Evolutionary conservation across 176 grass and related monocot genomes (phyloP).

Genomic region (Triticum urartu): DNA sequence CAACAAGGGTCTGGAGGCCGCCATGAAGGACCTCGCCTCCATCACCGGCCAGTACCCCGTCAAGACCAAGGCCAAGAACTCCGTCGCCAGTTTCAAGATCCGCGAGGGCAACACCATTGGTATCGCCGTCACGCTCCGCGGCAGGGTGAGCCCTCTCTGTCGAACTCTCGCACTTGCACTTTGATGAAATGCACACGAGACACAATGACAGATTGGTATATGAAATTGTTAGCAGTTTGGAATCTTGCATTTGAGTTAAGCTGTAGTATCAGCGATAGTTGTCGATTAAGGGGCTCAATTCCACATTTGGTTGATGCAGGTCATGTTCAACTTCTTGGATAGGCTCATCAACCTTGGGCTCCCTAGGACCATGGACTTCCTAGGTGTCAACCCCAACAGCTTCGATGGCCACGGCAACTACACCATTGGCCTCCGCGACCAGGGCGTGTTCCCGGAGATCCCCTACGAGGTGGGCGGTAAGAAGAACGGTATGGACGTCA

Average conservation of each 20-base stretch:
- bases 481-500: slow-evolving; percentile 91
- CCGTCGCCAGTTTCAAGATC: slow-evolving; percentile 92
- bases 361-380: slow-evolving; percentile 83
- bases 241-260: background rate
- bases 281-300: background rate
- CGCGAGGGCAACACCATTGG: slow-evolving; percentile 75
- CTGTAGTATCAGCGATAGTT: background rate
- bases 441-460: slow-evolving; percentile 87
- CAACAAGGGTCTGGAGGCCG: slow-evolving; percentile 72
- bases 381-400: slow-evolving; percentile 83
- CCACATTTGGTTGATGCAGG: slow-evolving; percentile 29
- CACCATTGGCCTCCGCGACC: slow-evolving; percentile 64
- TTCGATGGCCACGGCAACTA: slow-evolving; percentile 84
- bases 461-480: slow-evolving; percentile 75
- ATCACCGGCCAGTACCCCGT: slow-evolving; percentile 84
- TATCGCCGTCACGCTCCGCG: slow-evolving; percentile 79
- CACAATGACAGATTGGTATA: background rate
- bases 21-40: slow-evolving; percentile 71
- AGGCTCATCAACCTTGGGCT: slow-evolving; percentile 92
- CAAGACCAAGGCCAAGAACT: slow-evolving; percentile 80
- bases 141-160: slow-evolving; percentile 43
- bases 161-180: background rate
- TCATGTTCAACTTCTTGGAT: slow-evolving; percentile 92
- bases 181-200: background rate
- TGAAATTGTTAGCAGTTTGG: background rate